phyloP scores from a whole-genome alignment of 331 rosid species.

The Quercus lobata region DNA sequence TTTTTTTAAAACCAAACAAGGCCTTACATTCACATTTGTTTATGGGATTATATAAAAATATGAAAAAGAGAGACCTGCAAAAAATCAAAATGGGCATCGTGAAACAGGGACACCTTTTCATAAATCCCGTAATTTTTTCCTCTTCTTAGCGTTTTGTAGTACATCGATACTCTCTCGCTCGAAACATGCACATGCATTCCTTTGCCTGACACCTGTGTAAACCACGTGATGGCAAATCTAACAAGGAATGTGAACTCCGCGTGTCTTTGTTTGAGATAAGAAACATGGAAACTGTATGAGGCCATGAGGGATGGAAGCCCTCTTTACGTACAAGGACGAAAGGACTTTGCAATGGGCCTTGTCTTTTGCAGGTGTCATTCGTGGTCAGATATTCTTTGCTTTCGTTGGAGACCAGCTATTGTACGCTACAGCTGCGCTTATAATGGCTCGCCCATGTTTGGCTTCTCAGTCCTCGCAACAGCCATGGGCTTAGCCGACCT shows the following conservation, averaged over 20 bases:
- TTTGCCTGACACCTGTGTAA: not conserved
- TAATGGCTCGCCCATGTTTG: no score
- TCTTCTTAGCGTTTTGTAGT: no score
- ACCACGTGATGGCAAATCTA: not conserved
- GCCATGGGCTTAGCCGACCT: not conserved
- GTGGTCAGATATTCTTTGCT: slow-evolving; percentile 12
- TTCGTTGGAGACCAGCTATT: not conserved
- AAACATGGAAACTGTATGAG: not conserved
- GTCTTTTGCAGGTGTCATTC: not conserved
- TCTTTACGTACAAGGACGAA: not conserved
- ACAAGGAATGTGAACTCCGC: not conserved
- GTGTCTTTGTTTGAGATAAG: not conserved
- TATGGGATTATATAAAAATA: no score
- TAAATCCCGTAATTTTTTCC: no score
- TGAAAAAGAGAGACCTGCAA: no score
- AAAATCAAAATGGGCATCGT: no score
- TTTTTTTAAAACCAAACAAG: no score
- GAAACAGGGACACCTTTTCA: no score
- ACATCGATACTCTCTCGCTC: no score
- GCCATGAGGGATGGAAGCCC: not conserved
- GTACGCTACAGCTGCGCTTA: no score
- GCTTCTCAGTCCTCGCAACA: not conserved
- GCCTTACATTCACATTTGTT: no score
- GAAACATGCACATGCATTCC: not conserved
- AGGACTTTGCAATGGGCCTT: not conserved